Evolutionary conservation across 495 filamentous ascomycete species (phyloP), one percentile per base, ranked within the genome.

Genomic region (Trichoderma reesei): DNA sequence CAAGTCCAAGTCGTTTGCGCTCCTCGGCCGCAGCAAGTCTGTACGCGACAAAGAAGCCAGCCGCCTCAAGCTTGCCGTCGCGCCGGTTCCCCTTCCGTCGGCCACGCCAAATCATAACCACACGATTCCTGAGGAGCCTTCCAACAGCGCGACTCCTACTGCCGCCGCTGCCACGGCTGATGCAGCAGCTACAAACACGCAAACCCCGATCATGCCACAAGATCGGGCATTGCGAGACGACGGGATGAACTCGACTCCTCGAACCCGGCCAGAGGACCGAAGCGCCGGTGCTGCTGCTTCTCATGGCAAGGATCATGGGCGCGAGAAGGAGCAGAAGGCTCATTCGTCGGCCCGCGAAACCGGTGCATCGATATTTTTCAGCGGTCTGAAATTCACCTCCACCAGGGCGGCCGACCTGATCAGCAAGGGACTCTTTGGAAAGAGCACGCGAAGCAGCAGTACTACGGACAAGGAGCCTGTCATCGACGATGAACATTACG

Each of bases 401-500:
- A 86, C 80, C 44, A 88, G 87, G 68, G 89, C 90, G 39, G 89
- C 89, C 8, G 88, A 86, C 54, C 89, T 90, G 69, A 83, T 91
- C 38, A 85, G 88, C 51, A 92, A 91, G 67, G 85, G 86, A 0
- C 80, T 93, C 64, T 88, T 95, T 68, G 87, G 88, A 34, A 90
- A 92, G 69, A 82, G 88, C 44, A 81, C 80, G 20, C 81, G 89
- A 61, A 89, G 86, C 70, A 87, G 88, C 33, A 89, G 86, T 71
- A 86, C 80, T 33, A 83, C 83, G 64, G 88, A 89, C 70, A 84
- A 76, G 42, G 89, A 91, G 60, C 77, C 69, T 11, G 67, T 82
- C 20, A 73, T 88, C 3, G 85, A 82, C 46, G 90, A 96, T 67
- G 88, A 88, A 67, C 83, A 87, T 64, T 95, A 96, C 67, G 80